Base-by-base conservation (phyloP, 306 rosid species). In the Quercus rubra region DNA sequence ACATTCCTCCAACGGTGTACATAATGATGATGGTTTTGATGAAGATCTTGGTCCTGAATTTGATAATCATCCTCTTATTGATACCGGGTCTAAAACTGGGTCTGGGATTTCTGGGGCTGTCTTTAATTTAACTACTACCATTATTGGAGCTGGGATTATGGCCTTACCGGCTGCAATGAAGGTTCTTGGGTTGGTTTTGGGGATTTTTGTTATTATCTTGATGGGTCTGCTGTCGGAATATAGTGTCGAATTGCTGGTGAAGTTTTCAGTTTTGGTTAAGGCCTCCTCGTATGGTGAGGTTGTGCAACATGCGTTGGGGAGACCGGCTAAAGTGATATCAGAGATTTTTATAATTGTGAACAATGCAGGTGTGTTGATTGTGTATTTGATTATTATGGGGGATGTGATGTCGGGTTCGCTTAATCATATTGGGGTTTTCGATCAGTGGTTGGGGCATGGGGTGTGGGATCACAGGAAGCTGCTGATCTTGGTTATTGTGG, bases 331-430 rank as follows among this genome's bases (percentile, higher is more conserved):
- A 88, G 74, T 95, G 23, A 19, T 95, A 67, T 89, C 97, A 33
- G 98, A 95, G 73, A 89, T 91, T 5, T 91, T 92, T 82, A 90
- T 95, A 52, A 85, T 95, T 74, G 68, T 93, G 74, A 95, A 95
- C 77, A 95, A 91, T 90, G 99, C 81, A 15, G 98, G 98, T 30
- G 90, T 89, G 58, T 74, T 95, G 89, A 89, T 95, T 5, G 98
- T 93, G 82, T 95, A 95, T 74, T 87, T 95, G 96, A 95, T 95
- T 5, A 95, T 95, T 71, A 91, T 95, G 92, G 98, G 99, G 43
- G 99, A 95, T 87, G 99, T 95, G 77, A 91, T 95, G 99, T 92
- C 99, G 9, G 99, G 99, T 79, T 92, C 98, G 2, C 76, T 82
- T 72, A 94, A 77, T 78, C 99, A 95, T 74, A 4, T 86, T 55